Base-by-base conservation (phyloP, 2,329 filamentous ascomycete genomes). In the Setomelanomma holmii region DNA sequence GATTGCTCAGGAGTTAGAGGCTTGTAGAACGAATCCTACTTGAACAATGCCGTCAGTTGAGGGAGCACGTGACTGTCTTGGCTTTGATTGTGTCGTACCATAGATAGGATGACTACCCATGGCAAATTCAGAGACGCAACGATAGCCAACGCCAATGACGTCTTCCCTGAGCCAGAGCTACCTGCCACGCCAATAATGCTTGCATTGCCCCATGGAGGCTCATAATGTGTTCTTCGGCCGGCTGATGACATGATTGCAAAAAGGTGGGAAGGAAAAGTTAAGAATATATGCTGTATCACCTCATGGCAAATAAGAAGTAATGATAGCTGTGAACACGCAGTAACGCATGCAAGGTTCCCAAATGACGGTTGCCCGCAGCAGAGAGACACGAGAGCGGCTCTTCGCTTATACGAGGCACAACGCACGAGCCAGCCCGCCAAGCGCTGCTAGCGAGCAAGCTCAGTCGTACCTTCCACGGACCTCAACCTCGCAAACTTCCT, bases 71-170 rank as follows among this genome's bases (percentile, higher is more conserved):
- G 71, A 66, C 55, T 46, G 33, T 35, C 2, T 52, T 10, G 33
- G 34, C 38, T 24, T 24, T 27, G 30, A 23, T 51, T 6, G 41
- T 49, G 60, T 14, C 68, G 70, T 82, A 93, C 91, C 89, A 99
- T 98, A 36, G 93, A 96, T 66, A 99, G 78, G 76, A 99, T 97
- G 43, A 97, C 93, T 56, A 99, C 95, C 93, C 95, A 99, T 50
- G 95, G 95, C 59, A 99, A 79, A 76, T 95, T 96, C 66, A 99
- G 80, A 67, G 90, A 88, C 66, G 85, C 88, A 60, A 98, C 90
- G 64, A 99, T 96, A 59, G 93, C 91, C 72, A 96, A 85, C 24
- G 95, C 93, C 47, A 99, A 80, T 5, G 93, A 97, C 5, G 93
- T 97, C 81, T 99, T 99, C 51, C 93, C 88, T 21, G 93, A 98